phyloP scores from a whole-genome alignment of 1,284 basidiomycete genomes.

The Boletus smithii region DNA sequence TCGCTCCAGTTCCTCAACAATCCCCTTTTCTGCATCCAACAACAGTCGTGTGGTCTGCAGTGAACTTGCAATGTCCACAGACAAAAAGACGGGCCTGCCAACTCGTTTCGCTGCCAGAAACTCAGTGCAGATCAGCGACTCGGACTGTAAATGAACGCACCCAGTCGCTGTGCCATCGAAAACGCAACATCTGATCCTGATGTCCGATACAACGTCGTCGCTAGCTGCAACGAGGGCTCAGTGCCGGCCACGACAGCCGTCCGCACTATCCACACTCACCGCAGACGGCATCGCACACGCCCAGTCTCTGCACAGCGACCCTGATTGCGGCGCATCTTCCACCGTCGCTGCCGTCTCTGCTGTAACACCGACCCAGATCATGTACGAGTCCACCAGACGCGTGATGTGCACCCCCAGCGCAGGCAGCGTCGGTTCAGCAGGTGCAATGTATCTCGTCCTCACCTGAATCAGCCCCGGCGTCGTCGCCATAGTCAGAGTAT shows the following conservation, averaged over 20 bases:
- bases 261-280: conserved; percentile 22
- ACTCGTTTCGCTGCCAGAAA: conserved; percentile 57
- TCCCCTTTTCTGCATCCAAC: conserved; percentile 55
- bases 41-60: conserved; percentile 46
- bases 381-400: conserved; percentile 66
- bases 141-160: too few relatives aligned
- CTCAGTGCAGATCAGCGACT: too few relatives aligned
- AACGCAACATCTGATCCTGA: conserved; percentile 62
- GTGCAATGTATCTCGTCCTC: conserved; percentile 44
- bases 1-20: conserved; percentile 46
- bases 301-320: conserved; percentile 72
- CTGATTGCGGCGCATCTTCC: conserved; percentile 46
- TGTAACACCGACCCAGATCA: conserved; percentile 77
- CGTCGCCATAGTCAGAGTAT: background rate
- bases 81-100: conserved; percentile 66
- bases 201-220: conserved; percentile 66
- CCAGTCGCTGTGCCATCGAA: conserved; percentile 75
- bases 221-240: conserved; percentile 28
- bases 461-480: conserved; percentile 32
- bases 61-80: conserved; percentile 54
- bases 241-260: background rate
- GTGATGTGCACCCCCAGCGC: conserved; percentile 70
- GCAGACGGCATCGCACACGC: conserved; percentile 73
- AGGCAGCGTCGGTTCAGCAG: conserved; percentile 49
- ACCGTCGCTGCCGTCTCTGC: conserved; percentile 47